Base-by-base conservation (phyloP, 2,329 filamentous ascomycete species). In the Coniochaeta pulveracea region DNA sequence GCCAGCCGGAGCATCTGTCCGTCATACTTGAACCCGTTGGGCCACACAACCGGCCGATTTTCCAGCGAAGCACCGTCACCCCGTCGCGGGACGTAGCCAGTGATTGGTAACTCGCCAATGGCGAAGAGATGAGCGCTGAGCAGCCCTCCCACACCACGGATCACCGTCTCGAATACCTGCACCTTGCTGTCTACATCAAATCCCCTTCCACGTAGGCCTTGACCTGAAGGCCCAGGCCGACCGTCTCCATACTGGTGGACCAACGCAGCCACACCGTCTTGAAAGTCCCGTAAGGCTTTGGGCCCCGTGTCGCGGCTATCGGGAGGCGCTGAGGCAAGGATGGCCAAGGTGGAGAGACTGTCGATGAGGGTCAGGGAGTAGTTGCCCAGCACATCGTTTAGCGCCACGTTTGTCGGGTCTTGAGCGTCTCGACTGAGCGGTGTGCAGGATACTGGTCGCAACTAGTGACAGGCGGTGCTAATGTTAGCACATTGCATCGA, bases 161-260 rank as follows among this genome's bases (percentile, higher is more conserved):
- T 98, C 22, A 94, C 89, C 1, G 89, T 96, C 62, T 98, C 91
- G 50, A 98, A 98, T 24, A 98, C 85, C 59, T 98, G 89, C 2
- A 98, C 91, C 58, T 96, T 98, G 61, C 88, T 94, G 57, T 98
- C 89, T 25, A 94, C 64, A 55, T 98, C 85, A 48, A 98, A 98
- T 0, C 86, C 91, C 35, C 76, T 72, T 4, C 78, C 77, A 42
- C 85, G 69, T 37, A 70, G 64, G 4, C 89, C 89, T 48, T 73
- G 68, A 6, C 83, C 85, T 5, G 68, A 66, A 10, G 72, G 64
- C 3, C 82, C 80, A 7, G 65, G 58, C 19, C 76, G 76, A 2
- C 88, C 89, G 56, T 95, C 88, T 4, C 89, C 89, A 54, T 95
- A 96, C 45, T 91, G 66, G 42, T 75, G 64, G 3, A 95, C 80